Percentiles rank a stretch among this genome's conserved stretches.
These are phyloP conservation scores for Clonostachys rhizophaga DNA, from an alignment of 2,329 filamentous ascomycete species.

Conservation along the genomic window DNA sequence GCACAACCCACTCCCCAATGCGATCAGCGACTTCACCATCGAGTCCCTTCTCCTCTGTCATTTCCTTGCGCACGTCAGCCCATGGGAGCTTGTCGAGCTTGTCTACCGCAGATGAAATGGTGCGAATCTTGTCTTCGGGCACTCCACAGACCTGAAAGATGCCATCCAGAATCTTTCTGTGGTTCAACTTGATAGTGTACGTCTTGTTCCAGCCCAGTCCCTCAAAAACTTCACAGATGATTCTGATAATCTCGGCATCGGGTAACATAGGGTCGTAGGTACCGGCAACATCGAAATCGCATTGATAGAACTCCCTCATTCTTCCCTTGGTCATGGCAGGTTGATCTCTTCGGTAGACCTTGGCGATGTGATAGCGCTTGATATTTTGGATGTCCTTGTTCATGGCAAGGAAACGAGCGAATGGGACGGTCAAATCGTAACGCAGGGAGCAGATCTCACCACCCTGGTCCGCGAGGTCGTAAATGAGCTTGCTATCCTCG, in stretches of 20 bases:
- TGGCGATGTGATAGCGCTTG: slow-evolving; percentile 93
- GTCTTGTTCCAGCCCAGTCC: slow-evolving; percentile 67
- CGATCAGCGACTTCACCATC: slow-evolving; percentile 73
- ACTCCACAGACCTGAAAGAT: slow-evolving; percentile 91
- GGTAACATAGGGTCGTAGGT: slow-evolving; percentile 86
- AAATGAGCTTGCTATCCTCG: slow-evolving; percentile 89
- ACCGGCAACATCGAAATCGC: slow-evolving; percentile 93
- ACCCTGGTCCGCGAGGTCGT: slow-evolving; percentile 82
- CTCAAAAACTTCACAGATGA: slow-evolving; percentile 82
- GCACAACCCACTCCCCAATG: slow-evolving; percentile 80
- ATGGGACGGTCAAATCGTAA: slow-evolving; percentile 85
- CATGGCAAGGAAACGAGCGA: slow-evolving; percentile 88
- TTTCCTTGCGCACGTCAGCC: slow-evolving; percentile 86
- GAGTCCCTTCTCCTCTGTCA: slow-evolving; percentile 88
- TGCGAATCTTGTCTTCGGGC: slow-evolving; percentile 77
- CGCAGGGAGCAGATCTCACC: slow-evolving; percentile 71
- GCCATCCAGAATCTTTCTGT: slow-evolving; percentile 89
- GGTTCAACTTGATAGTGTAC: slow-evolving; percentile 90
- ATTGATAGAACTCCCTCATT: slow-evolving; percentile 96
- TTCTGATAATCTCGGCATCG: slow-evolving; percentile 83
- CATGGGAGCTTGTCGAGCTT: slow-evolving; percentile 93
- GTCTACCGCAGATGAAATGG: slow-evolving; percentile 90
- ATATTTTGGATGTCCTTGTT: slow-evolving; percentile 77
- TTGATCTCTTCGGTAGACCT: slow-evolving; percentile 57
- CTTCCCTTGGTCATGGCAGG: slow-evolving; percentile 66